These are phyloP conservation scores for Podospora sp. DNA, from an alignment of 495 filamentous ascomycete genomes.

Conservation along the genomic window DNA sequence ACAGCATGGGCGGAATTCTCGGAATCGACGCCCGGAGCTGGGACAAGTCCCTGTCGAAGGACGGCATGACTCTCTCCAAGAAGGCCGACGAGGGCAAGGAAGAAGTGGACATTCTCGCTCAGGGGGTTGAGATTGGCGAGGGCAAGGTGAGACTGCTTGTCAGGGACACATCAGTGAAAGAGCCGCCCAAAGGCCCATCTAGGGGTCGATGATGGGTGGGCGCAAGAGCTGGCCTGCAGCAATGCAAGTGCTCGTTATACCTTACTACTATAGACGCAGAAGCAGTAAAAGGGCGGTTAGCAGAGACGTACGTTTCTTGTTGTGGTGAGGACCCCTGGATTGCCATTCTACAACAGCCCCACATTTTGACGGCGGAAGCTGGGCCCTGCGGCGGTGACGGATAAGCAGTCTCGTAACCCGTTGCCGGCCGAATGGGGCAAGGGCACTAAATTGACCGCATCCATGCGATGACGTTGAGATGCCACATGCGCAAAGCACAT, in stretches of 20 bases:
- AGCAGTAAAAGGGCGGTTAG: neutral
- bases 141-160: slow-evolving; percentile 63
- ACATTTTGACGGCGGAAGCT: neutral
- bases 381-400: neutral
- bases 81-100: slow-evolving; percentile 59
- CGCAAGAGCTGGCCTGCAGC: neutral
- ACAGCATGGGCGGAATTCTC: slow-evolving; percentile 89
- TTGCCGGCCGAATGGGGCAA: neutral
- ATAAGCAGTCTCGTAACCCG: neutral
- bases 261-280: neutral
- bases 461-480: neutral
- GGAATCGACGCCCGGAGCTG: slow-evolving; percentile 91
- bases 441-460: neutral
- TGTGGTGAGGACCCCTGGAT: neutral
- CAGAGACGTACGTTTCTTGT: neutral
- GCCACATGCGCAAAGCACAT: neutral
- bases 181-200: slow-evolving; percentile 53
- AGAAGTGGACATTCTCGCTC: slow-evolving; percentile 60
- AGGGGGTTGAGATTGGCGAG: slow-evolving; percentile 61
- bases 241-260: neutral
- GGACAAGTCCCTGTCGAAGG: slow-evolving; percentile 66
- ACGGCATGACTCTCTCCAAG: slow-evolving; percentile 44
- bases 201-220: slow-evolving; percentile 32
- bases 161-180: slow-evolving; percentile 46
- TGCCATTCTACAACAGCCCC: neutral